Evolutionary conservation across 2,329 filamentous ascomycete species (phyloP).

Genomic region (Metarhizium robertsii): DNA sequence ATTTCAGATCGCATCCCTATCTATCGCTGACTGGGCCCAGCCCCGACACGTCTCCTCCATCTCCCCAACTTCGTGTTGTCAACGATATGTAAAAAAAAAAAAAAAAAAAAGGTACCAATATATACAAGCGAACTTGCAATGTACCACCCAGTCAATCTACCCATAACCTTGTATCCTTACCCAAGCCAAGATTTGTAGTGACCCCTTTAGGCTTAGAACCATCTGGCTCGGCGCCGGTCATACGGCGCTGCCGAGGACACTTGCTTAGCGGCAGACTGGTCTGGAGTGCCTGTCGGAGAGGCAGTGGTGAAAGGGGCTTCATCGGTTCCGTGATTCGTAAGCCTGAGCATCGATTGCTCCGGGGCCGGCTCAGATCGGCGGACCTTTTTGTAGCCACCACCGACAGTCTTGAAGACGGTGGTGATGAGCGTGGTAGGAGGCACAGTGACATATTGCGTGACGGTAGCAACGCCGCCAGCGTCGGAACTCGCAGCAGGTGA

Average conservation of each 20-base stretch:
- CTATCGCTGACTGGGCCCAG: background rate
- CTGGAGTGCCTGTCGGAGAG: background rate
- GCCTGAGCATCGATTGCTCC: background rate
- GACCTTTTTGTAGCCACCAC: conserved; percentile 1
- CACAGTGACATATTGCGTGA: conserved; percentile 26
- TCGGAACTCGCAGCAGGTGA: background rate
- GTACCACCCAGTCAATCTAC: background rate
- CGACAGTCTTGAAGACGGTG: conserved; percentile 26
- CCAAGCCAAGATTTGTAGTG: background rate
- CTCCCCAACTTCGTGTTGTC: background rate
- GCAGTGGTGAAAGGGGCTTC: background rate
- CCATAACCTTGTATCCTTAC: background rate
- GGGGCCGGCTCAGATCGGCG: background rate
- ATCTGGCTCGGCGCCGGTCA: background rate
- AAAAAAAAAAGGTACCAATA: background rate
- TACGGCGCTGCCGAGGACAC: background rate
- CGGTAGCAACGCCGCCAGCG: conserved; percentile 14
- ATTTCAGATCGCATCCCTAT: background rate
- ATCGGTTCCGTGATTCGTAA: conserved; percentile 3
- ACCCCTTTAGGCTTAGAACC: background rate
- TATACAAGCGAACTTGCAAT: background rate
- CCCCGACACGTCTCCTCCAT: background rate
- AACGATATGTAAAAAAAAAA: background rate
- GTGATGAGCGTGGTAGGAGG: conserved; percentile 28
- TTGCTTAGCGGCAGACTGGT: background rate